Percentiles rank a stretch among this genome's conserved stretches.
phyloP scores from a whole-genome alignment of 2,329 filamentous ascomycete species.

The Ophiostoma pallidulum region DNA sequence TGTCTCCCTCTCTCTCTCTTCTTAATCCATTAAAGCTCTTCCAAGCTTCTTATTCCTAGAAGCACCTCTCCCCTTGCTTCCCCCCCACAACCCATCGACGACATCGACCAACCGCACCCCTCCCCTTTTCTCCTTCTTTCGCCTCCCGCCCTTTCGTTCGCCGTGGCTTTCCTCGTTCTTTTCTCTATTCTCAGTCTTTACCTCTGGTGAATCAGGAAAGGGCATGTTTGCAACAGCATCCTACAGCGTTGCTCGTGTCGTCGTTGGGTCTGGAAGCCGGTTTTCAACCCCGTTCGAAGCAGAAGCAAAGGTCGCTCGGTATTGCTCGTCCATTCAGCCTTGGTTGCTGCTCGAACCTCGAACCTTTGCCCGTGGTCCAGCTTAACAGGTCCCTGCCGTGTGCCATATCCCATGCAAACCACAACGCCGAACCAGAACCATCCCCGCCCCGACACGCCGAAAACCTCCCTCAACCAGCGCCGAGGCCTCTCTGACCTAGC shows the following conservation, averaged over 20 bases:
- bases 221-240: constrained; percentile 7
- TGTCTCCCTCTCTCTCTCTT: not conserved
- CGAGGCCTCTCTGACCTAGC: constrained; percentile 47
- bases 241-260: not conserved
- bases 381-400: no score
- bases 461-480: constrained; percentile 46
- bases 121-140: not conserved
- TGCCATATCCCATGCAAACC: constrained; percentile 45
- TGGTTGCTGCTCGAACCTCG: not conserved
- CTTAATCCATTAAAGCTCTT: not conserved
- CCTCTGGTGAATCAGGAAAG: not conserved
- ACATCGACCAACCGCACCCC: not conserved
- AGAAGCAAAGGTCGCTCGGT: not conserved
- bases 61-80: constrained; percentile 1
- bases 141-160: not conserved
- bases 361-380: no score
- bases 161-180: no score
- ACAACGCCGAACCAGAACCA: constrained; percentile 24
- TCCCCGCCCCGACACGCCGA: constrained; percentile 31
- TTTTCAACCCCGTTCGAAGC: not conserved
- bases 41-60: constrained; percentile 19
- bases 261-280: not conserved
- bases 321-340: no score
- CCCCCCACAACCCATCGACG: not conserved
- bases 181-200: not conserved